phyloP scores from a whole-genome alignment of 352 stramenopile species.

The Aphanomyces cochlioides region DNA sequence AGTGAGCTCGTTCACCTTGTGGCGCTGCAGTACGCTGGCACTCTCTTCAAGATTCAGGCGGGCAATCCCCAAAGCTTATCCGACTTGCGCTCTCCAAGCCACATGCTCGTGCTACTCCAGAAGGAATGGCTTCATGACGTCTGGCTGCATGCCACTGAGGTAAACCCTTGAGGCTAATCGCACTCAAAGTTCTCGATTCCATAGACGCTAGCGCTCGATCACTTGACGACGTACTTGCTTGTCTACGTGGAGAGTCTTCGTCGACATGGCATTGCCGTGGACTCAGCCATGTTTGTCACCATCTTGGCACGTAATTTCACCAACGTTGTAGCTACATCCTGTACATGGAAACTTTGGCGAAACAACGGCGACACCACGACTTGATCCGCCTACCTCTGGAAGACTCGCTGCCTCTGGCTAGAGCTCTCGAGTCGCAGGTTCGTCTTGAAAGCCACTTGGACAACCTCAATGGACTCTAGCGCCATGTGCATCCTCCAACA shows the following conservation, averaged over 20 bases:
- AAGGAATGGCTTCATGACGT: constrained; percentile 5
- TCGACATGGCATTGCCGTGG: not conserved
- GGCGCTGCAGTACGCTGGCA: not conserved
- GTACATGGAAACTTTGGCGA: constrained; percentile 11
- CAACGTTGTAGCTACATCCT: not conserved
- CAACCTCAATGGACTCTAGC: not conserved
- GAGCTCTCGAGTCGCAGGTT: constrained; percentile 8
- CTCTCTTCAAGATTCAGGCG: not conserved
- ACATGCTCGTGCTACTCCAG: constrained; percentile 8
- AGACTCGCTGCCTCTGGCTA: constrained; percentile 2
- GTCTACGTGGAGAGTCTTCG: not conserved
- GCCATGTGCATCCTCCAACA: not conserved
- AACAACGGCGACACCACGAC: not conserved
- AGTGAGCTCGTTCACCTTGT: not conserved
- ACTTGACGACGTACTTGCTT: not conserved
- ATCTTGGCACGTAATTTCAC: not conserved
- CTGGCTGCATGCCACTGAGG: not conserved
- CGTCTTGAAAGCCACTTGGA: not conserved
- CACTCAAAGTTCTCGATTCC: not conserved
- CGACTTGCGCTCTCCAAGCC: not conserved
- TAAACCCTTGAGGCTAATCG: not conserved
- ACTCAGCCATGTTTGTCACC: constrained; percentile 7
- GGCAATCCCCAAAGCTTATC: not conserved
- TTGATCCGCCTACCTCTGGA: constrained; percentile 2
- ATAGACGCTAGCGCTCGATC: not conserved